Evolutionary conservation across 176 grass and related monocot species (phyloP), one percentile per base, ranked within the genome.

Genomic region (Raddia distichophylla): DNA sequence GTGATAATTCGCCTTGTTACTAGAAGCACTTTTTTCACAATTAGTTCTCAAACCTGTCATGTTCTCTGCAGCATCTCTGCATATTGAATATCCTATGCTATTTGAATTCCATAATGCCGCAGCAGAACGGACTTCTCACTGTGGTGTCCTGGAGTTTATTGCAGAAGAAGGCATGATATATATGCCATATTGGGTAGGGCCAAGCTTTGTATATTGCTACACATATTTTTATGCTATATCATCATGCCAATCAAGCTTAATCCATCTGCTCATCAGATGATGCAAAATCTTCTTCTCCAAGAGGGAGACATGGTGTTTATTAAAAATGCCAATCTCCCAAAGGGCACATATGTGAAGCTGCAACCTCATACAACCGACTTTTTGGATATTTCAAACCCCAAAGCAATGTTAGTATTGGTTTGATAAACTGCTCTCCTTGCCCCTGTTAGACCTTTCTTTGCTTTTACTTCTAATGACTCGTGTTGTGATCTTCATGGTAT

Each of bases 111-210:
- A 77, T 17, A 99, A 99, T 69, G 83, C 87, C 37, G 86, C 89
- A 54, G 86, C 88, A 45, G 90, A 92, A 68, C 89, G 93, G 71
- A 85, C 87, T 83, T 99, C 96, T 8, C 93, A 99, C 74, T 95
- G 91, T 82, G 96, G 96, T 73, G 96, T 99, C 64, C 85, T 99
- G 59, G 96, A 99, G 80, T 99, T 99, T 64, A 88, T 91, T 90
- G 93, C 96, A 88, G 96, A 99, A 73, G 96, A 99, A 86, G 96
- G 96, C 75, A 91, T 99, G 96, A 93, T 99, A 70, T 95, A 99
- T 87, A 99, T 99, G 96, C 96, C 96, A 65, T 99, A 99, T 64
- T 99, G 96, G 96, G 96, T 99, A 91, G 15, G 76, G 2, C 18
- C 70, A 33, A 18, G 56, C 79, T 84, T 72, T 42, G 12, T 14